phyloP scores from a whole-genome alignment of 768 basidiomycete species.

The Psilocybe subaeruginosa region DNA sequence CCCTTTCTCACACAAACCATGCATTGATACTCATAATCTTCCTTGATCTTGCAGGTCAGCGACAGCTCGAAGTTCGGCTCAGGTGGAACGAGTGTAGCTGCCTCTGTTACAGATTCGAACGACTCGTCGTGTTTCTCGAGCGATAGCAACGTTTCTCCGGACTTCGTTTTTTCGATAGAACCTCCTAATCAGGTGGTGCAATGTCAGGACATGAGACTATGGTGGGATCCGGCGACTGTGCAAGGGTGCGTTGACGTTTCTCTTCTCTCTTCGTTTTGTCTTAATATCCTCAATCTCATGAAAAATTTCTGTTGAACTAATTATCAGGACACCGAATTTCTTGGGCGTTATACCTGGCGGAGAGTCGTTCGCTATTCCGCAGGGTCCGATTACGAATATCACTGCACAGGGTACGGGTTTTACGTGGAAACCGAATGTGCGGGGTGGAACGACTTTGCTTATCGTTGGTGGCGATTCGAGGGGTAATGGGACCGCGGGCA shows the following conservation, averaged over 20 bases:
- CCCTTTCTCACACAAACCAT: background rate
- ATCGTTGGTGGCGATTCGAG: constrained; percentile 69
- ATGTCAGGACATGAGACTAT: constrained; percentile 64
- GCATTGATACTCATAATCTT: background rate
- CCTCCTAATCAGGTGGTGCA: constrained; percentile 69
- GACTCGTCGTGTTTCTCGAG: constrained; percentile 66
- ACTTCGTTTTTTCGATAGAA: constrained; percentile 62
- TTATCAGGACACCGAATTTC: constrained; percentile 56
- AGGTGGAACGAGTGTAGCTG: constrained; percentile 75
- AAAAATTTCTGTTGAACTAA: background rate
- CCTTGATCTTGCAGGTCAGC: constrained; percentile 31
- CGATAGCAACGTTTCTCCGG: constrained; percentile 45
- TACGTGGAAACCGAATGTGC: constrained; percentile 65
- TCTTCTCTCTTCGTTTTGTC: background rate
- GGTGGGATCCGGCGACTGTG: constrained; percentile 58
- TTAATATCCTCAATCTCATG: background rate
- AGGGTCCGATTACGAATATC: constrained; percentile 47
- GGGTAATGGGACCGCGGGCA: constrained; percentile 73
- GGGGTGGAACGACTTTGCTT: constrained; percentile 66
- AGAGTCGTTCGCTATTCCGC: constrained; percentile 68
- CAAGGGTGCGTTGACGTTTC: constrained; percentile 47
- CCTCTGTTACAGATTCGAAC: constrained; percentile 51
- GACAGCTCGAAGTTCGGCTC: constrained; percentile 55
- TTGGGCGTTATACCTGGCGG: constrained; percentile 81
- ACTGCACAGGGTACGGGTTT: constrained; percentile 62